Percentiles rank a stretch among this genome's conserved stretches.
Conservation (phyloP, 2,329 filamentous ascomycete genomes). For the Trichoderma atrobrunneum region DNA sequence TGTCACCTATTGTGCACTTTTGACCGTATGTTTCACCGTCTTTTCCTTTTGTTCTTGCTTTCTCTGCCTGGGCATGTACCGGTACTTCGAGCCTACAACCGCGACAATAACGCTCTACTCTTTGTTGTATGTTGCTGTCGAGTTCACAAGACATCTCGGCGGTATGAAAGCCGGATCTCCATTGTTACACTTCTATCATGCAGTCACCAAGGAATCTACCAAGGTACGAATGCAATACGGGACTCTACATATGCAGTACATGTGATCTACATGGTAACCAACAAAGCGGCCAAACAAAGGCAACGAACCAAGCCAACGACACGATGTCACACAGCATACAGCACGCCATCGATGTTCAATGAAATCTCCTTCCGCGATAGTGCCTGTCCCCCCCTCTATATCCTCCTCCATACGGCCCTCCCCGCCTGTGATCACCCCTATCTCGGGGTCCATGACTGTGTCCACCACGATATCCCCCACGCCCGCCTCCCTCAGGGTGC, state of each 20-base stretch:
- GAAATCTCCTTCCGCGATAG: conserved; percentile 34
- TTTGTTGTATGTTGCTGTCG: too few species aligned
- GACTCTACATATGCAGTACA: neutral
- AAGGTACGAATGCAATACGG: too few species aligned
- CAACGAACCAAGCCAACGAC: neutral
- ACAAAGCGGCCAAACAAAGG: neutral
- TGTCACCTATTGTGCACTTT: too few species aligned
- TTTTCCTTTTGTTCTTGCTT: too few species aligned
- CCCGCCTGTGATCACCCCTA: conserved; percentile 33
- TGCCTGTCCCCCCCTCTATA: conserved; percentile 34
- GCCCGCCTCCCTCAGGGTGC: conserved; percentile 15
- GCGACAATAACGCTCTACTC: too few species aligned
- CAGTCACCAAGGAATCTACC: too few species aligned
- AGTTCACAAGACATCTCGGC: too few species aligned
- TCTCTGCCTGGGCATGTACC: too few species aligned
- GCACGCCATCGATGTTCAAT: neutral
- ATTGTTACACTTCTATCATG: too few species aligned
- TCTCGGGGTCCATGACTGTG: conserved; percentile 29
- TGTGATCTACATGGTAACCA: neutral
- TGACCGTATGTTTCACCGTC: too few species aligned
- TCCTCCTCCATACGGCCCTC: conserved; percentile 35
- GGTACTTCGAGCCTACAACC: too few species aligned
- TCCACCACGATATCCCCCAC: conserved; percentile 30
- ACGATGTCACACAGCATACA: neutral
- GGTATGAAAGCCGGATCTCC: too few species aligned